Percentiles rank a stretch among this genome's conserved stretches.
Evolutionary conservation across 164 flowering plant species (phyloP).

Genomic region (Stephania yunnanensis): DNA sequence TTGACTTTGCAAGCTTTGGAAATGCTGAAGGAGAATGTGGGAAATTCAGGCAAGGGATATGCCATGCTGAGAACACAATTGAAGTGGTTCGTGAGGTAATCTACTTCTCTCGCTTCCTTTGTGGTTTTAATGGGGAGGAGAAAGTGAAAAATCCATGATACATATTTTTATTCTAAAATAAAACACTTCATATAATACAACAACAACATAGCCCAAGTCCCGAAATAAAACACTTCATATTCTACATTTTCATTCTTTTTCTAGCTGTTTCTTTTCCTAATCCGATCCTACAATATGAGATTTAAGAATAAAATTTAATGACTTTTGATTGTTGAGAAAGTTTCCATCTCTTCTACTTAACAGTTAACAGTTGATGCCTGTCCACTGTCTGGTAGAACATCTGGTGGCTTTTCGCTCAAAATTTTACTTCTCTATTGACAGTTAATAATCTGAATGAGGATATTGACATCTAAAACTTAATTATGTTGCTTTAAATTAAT

Average conservation of each 20-base stretch:
- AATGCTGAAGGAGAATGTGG: slow-evolving; percentile 54
- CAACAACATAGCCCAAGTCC: too few species aligned
- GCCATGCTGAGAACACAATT: slow-evolving; percentile 31
- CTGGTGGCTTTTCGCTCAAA: too few species aligned
- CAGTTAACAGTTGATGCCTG: too few species aligned
- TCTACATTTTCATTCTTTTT: too few species aligned
- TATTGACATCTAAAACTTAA: neutral
- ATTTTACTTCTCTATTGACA: too few species aligned
- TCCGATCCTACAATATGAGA: too few species aligned
- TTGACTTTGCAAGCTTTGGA: slow-evolving; percentile 59
- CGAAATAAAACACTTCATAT: too few species aligned
- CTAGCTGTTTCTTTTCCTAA: too few species aligned
- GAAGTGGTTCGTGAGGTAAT: slow-evolving; percentile 35
- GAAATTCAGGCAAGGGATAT: slow-evolving; percentile 31
- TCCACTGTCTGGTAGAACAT: neutral
- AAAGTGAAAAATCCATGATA: neutral
- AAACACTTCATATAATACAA: too few species aligned
- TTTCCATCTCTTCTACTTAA: too few species aligned
- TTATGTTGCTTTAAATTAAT: neutral
- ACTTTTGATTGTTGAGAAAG: too few species aligned
- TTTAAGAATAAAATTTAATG: too few species aligned
- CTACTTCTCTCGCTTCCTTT: slow-evolving; percentile 3
- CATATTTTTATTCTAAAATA: neutral
- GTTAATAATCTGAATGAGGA: neutral
- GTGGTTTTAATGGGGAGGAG: neutral